These are phyloP conservation scores for Paramyrothecium roridum DNA, from an alignment of 2,329 filamentous ascomycete species.

Conservation along the genomic window DNA sequence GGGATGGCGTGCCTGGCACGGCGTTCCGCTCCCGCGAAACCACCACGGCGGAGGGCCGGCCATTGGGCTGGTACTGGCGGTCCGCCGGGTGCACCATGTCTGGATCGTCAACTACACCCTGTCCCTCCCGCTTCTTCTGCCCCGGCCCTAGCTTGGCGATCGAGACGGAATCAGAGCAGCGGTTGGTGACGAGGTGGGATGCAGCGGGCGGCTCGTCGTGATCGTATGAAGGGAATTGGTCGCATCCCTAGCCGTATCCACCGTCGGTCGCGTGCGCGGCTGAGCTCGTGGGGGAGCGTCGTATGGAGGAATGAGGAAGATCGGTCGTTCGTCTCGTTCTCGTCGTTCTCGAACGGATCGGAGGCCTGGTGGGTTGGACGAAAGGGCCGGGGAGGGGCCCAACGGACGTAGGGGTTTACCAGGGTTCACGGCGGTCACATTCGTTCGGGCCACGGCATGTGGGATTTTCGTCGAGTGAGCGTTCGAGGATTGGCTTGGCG, in stretches of 20 bases:
- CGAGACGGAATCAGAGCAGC: not conserved
- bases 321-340: not conserved
- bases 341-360: not conserved
- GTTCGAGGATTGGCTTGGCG: no score
- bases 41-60: conserved; percentile 32
- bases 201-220: not conserved
- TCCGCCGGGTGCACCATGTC: conserved; percentile 25
- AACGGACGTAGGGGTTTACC: not conserved
- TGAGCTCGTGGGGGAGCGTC: no score
- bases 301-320: no score
- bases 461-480: no score
- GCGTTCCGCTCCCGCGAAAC: conserved; percentile 41
- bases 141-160: not conserved
- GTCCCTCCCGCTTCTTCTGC: not conserved
- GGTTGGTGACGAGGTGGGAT: not conserved
- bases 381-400: not conserved
- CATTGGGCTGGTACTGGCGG: conserved; percentile 36
- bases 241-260: not conserved
- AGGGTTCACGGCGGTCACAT: not conserved
- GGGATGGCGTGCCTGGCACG: conserved; percentile 55
- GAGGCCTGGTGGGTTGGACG: not conserved
- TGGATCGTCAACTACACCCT: not conserved
- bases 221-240: not conserved
- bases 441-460: not conserved
- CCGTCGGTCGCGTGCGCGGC: no score